Evolutionary conservation across 2,329 filamentous ascomycete species (phyloP).

Genomic region (Chrysosporium keratinophilum): DNA sequence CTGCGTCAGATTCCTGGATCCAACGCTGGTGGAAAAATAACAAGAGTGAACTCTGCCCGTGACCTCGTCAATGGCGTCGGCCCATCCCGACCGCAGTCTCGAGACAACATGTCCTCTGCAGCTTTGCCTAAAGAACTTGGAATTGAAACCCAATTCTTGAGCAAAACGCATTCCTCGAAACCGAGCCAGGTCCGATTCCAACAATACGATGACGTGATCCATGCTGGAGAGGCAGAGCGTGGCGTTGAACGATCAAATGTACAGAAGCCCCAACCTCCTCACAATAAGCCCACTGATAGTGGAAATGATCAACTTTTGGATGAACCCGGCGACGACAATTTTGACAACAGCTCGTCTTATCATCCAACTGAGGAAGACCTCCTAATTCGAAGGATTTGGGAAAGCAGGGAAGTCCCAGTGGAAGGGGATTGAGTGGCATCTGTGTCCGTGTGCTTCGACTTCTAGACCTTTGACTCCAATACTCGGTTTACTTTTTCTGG

Average conservation of each 20-base stretch:
- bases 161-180: slow-evolving; percentile 20
- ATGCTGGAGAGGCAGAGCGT: slow-evolving; percentile 15
- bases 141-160: slow-evolving; percentile 16
- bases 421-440: slow-evolving; percentile 19
- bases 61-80: slow-evolving; percentile 6
- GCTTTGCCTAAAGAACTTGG: not conserved
- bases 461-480: slow-evolving; percentile 1
- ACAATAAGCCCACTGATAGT: not conserved
- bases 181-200: slow-evolving; percentile 26
- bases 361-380: slow-evolving; percentile 28
- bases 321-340: slow-evolving; percentile 12
- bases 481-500: not conserved
- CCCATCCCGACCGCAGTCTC: slow-evolving; percentile 4
- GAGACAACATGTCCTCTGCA: not conserved
- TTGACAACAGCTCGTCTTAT: slow-evolving; percentile 20
- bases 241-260: slow-evolving; percentile 15
- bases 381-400: slow-evolving; percentile 37
- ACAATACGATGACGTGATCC: slow-evolving; percentile 26
- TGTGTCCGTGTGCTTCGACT: not conserved
- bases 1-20: slow-evolving; percentile 10
- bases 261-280: slow-evolving; percentile 19
- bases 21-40: not conserved
- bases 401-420: slow-evolving; percentile 33
- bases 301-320: slow-evolving; percentile 12
- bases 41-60: slow-evolving; percentile 2